Conservation (phyloP, 331 rosid species). For the Cydonia oblonga region DNA sequence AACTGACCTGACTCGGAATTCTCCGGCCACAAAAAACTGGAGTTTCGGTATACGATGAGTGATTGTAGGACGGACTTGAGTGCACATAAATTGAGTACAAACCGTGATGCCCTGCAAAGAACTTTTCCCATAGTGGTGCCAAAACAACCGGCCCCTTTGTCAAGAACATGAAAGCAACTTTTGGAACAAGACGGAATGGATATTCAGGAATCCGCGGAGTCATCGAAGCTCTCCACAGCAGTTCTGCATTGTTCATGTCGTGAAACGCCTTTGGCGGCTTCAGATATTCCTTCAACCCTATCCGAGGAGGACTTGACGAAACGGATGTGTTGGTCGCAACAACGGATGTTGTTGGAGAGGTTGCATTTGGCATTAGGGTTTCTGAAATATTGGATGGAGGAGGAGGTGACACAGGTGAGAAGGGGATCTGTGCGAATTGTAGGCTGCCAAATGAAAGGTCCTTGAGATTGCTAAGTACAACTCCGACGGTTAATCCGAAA, state of each 20-base stretch:
- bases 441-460: constrained; percentile 20
- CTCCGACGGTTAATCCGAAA: constrained; percentile 50
- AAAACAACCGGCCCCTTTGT: constrained; percentile 28
- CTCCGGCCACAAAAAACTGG: constrained; percentile 48
- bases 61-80: constrained; percentile 38
- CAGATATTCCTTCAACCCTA: constrained; percentile 30
- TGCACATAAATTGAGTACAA: constrained; percentile 51
- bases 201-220: constrained; percentile 31
- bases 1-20: constrained; percentile 45
- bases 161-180: constrained; percentile 59
- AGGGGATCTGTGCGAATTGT: constrained; percentile 24
- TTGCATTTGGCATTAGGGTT: neutral
- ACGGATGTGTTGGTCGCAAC: neutral
- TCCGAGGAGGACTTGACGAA: neutral
- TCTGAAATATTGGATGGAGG: neutral
- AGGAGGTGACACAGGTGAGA: constrained; percentile 10
- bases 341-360: neutral
- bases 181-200: constrained; percentile 43
- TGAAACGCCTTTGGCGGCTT: constrained; percentile 43
- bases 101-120: constrained; percentile 33
- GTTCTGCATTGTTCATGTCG: constrained; percentile 51
- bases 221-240: constrained; percentile 80
- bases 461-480: constrained; percentile 32
- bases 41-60: constrained; percentile 13
- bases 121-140: constrained; percentile 39